These are phyloP conservation scores for Lycium barbarum DNA, from an alignment of 257 asterid species.

Conservation along the genomic window DNA sequence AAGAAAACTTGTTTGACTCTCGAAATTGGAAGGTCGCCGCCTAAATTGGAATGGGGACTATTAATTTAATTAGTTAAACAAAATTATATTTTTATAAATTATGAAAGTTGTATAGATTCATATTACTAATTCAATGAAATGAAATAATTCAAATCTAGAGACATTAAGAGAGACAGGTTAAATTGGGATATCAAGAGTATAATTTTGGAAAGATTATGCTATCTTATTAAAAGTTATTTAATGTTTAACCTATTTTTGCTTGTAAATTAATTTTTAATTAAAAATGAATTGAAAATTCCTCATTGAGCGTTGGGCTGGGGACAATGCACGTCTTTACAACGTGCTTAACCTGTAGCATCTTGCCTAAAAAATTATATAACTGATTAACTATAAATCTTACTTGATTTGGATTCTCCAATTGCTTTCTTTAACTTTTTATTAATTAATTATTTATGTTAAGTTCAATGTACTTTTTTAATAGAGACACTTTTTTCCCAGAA, in stretches of 20 bases:
- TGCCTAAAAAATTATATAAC: neutral
- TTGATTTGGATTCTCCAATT: constrained; percentile 23
- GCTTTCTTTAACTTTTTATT: neutral
- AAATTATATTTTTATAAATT: too few relatives aligned
- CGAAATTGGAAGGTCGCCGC: too few relatives aligned
- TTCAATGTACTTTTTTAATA: constrained; percentile 1
- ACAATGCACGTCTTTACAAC: constrained; percentile 28
- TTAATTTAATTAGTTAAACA: too few relatives aligned
- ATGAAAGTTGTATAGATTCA: too few relatives aligned
- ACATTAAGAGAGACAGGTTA: neutral
- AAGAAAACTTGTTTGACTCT: too few relatives aligned
- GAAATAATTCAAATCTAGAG: neutral
- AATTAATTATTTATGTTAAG: constrained; percentile 23
- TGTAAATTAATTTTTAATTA: neutral
- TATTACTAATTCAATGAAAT: too few relatives aligned
- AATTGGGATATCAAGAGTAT: neutral
- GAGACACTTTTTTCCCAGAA: neutral
- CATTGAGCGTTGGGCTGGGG: constrained; percentile 6
- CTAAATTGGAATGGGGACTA: too few relatives aligned
- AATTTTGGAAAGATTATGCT: neutral
- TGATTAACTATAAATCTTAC: neutral
- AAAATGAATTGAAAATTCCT: neutral
- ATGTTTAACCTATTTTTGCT: neutral
- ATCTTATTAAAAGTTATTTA: neutral
- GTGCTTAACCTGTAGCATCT: constrained; percentile 20